Conservation (phyloP, 169 alveolate genomes). For the Prorocentrum cordatum region DNA sequence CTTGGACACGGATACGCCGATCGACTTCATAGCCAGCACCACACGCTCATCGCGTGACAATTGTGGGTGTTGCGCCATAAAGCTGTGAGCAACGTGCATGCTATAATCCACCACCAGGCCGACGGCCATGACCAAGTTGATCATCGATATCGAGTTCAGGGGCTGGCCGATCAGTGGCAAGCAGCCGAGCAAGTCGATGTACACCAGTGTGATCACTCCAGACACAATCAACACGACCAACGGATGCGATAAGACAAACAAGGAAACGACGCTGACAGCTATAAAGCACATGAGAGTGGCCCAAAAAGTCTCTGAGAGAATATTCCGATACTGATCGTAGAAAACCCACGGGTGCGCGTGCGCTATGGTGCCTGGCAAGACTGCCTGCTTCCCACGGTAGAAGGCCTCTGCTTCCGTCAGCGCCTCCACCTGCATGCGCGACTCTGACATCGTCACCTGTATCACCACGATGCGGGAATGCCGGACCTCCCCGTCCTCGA, state of each 20-base stretch:
- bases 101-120: constrained; percentile 50
- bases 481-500: too few relatives aligned
- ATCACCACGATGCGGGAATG: too few relatives aligned
- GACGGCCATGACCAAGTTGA: constrained; percentile 51
- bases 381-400: too few relatives aligned
- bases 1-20: background rate
- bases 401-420: constrained; percentile 15
- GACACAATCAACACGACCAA: background rate
- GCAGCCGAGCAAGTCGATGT: background rate
- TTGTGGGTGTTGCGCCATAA: background rate
- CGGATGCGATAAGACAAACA: constrained; percentile 15
- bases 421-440: constrained; percentile 9
- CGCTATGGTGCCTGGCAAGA: constrained; percentile 34
- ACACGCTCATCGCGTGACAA: background rate
- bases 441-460: too few relatives aligned
- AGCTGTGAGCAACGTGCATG: constrained; percentile 60
- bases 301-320: background rate
- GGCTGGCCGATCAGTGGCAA: background rate
- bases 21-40: background rate
- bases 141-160: constrained; percentile 41
- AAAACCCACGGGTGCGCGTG: background rate
- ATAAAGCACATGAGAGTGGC: background rate
- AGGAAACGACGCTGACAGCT: constrained; percentile 14
- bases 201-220: background rate
- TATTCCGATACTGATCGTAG: constrained; percentile 16